Evolutionary conservation across 2,329 filamentous ascomycete species (phyloP), one percentile per base, ranked within the genome.

Genomic region (Penicillium capsulatum): DNA sequence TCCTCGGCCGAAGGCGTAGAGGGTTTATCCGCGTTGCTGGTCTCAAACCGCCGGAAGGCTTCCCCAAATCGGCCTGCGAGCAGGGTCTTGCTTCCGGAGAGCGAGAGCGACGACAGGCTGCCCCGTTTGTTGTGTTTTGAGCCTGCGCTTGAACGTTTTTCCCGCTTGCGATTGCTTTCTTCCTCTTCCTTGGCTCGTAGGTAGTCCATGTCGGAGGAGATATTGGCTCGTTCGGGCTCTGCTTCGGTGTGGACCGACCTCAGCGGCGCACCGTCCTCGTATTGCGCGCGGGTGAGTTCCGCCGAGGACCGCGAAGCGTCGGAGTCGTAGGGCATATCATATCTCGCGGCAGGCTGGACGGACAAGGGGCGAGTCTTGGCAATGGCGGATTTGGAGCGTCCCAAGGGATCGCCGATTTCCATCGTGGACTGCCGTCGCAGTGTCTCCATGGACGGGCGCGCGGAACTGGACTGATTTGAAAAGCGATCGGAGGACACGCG

Each of bases 21-120:
- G 22, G 55, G 49, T 31, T 64, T 64, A 9, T 66, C 58, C 29
- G 53, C 55, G 44, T 64, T 65, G 43, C 72, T 76, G 16, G 71
- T 74, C 63, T 98, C 92, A 53, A 97, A 97, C 4, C 85, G 79
- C 58, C 91, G 88, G 68, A 97, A 96, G 3, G 91, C 90, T 55
- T 96, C 90, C 1, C 90, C 88, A 61, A 97, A 96, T 53, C 84
- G 88, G 16, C 89, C 86, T 4, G 82, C 83, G n/a, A 96, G 72
- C 26, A 94, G 80, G 41, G 80, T 86, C 64, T 92, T 94, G 17
- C 84, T 85, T 27, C 80, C 81, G 5, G 84, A 80, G 13, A 87
- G 66, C 0, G 83, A 81, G 38, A 84, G 75, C 1, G 75, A 78
- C 9, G 78, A 76, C 47, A 94, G 66, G 61, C 86, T 92, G 1